A percentile compares a stretch with the other conserved stretches of the same genome.
Conservation (phyloP, 768 basidiomycete species). For the Serendipita sp. region DNA sequence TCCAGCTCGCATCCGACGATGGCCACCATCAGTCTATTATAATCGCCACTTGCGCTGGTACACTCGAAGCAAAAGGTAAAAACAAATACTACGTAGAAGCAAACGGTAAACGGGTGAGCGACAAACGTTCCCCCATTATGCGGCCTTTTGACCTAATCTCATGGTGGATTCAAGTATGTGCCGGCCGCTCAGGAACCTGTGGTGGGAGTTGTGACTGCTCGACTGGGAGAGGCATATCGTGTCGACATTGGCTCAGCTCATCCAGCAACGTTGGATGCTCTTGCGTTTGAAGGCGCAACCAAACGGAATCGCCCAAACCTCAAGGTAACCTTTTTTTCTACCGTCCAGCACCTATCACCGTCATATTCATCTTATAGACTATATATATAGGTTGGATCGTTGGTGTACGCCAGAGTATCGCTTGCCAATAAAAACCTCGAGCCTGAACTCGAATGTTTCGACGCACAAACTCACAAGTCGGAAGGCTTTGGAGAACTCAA, state of each 20-base stretch:
- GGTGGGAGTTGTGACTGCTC: slow-evolving; percentile 64
- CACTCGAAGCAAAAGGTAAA: slow-evolving; percentile 52
- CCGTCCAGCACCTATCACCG: not conserved
- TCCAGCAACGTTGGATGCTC: slow-evolving; percentile 64
- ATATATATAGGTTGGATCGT: slow-evolving; percentile 55
- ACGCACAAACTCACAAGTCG: slow-evolving; percentile 80
- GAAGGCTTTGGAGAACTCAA: slow-evolving; percentile 91
- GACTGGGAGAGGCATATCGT: slow-evolving; percentile 71
- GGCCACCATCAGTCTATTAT: slow-evolving; percentile 18
- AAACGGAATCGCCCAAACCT: slow-evolving; percentile 90
- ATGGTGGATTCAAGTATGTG: slow-evolving; percentile 59
- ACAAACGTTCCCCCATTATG: not conserved
- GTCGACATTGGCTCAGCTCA: slow-evolving; percentile 91
- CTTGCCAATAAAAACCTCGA: slow-evolving; percentile 97
- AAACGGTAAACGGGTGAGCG: slow-evolving; percentile 67
- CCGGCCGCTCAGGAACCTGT: slow-evolving; percentile 84
- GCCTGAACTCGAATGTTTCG: slow-evolving; percentile 92
- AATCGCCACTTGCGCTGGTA: slow-evolving; percentile 53
- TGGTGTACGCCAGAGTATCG: slow-evolving; percentile 86
- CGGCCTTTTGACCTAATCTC: not conserved
- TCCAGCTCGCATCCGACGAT: slow-evolving; percentile 13
- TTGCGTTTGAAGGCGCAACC: slow-evolving; percentile 93
- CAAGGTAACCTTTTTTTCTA: slow-evolving; percentile 62
- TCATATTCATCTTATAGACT: slow-evolving; percentile 8
- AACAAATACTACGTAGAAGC: slow-evolving; percentile 83